Evolutionary conservation across 176 grass and related monocot species (phyloP), one percentile per base, ranked within the genome.

Genomic region (Triticum aestivum): DNA sequence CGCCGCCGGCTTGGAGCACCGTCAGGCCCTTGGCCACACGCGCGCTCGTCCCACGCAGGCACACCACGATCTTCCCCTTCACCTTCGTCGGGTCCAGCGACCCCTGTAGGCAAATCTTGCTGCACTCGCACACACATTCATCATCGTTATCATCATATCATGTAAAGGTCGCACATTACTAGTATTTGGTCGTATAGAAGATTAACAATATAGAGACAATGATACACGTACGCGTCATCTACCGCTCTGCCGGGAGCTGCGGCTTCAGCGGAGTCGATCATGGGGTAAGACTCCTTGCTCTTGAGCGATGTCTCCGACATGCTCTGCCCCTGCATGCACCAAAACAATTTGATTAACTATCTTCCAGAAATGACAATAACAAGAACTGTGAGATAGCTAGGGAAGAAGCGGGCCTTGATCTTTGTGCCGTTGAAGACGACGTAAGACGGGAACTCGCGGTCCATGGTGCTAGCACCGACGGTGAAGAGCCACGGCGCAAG

Each of bases 61-160:
- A 97, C 45, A 92, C 90, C 70, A 97, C 95, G 51, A 97, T 92
- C 86, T 92, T 94, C 18, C 88, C 90, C 23, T 73, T 92, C 47
- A 86, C 90, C 78, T 97, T 97, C 20, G 14, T 24, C 9, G 94
- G 86, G 13, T 97, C 88, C 14, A 97, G 42, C n/a, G 92, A 89
- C 3, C 90, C 92, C 11, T 76, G 0, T 20, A 78, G 44, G 80
- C 94, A 97, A 67, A 89, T 35, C 70, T 69, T 30, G 6, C 94
- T 97, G 89, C 85, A 80, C 3, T 30, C 30, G 5, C 51, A 80
- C 33, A 52, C 15, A 39, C 26, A 82, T 90, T 54, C 63, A 41
- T 14, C 73, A 65, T 23, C 84, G 42, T 11, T 20, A 26, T 4
- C 45, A 35, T 45, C 23, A 24, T 73, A 9, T 41, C 42, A 51